Percentiles rank a stretch among this genome's conserved stretches.
Evolutionary conservation across 805 yeast species (phyloP).

Genomic region (Torulaspora gathmanii): DNA sequence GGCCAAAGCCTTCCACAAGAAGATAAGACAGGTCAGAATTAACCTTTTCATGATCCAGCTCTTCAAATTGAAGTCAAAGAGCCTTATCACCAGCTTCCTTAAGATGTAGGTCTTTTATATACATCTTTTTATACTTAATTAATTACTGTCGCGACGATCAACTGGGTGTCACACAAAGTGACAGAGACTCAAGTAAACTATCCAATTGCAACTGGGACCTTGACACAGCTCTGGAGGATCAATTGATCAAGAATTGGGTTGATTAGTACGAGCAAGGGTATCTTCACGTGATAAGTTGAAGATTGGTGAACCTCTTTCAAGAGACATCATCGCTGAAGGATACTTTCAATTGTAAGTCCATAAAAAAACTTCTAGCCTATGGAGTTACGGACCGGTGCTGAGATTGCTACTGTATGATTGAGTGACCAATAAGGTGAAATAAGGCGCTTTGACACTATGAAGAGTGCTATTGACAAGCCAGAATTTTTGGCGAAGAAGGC

Average conservation of each 20-base stretch:
- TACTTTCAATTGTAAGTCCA: too few species aligned
- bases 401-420: neutral
- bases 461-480: constrained; percentile 13
- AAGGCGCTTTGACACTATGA: constrained; percentile 3
- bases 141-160: neutral
- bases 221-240: too few species aligned
- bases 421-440: constrained; percentile 1
- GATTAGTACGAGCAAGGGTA: too few species aligned
- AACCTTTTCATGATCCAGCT: neutral
- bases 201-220: too few species aligned
- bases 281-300: too few species aligned
- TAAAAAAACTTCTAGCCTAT: neutral
- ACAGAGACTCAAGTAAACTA: neutral
- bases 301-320: too few species aligned
- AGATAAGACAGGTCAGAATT: neutral
- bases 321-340: too few species aligned
- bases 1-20: neutral
- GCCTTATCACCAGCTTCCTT: neutral
- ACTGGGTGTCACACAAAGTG: neutral
- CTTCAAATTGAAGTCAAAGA: neutral
- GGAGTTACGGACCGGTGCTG: neutral
- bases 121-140: neutral
- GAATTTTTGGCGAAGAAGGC: constrained; percentile 27
- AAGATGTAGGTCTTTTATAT: neutral
- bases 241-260: too few species aligned